Conservation (phyloP, 2,329 filamentous ascomycete species). For the Monilinia polystroma region DNA sequence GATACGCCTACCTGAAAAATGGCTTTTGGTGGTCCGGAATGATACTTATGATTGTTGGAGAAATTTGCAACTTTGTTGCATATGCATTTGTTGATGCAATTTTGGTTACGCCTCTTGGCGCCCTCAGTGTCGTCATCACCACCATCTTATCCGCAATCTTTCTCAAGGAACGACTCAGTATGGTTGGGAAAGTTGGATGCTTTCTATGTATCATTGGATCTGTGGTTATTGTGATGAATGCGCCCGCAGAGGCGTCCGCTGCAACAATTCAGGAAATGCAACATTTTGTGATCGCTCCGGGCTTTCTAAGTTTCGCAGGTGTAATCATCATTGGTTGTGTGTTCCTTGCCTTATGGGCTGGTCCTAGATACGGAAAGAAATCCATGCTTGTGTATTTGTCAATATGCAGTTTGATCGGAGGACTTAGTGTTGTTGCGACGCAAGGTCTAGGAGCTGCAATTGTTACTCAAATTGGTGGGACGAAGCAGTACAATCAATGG, state of each 20-base stretch:
- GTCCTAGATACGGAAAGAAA: slow-evolving; percentile 88
- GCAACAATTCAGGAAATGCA: slow-evolving; percentile 91
- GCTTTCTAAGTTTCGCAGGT: slow-evolving; percentile 82
- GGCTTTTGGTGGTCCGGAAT: slow-evolving; percentile 93
- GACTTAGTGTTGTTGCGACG: slow-evolving; percentile 89
- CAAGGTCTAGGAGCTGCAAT: slow-evolving; percentile 92
- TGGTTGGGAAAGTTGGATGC: slow-evolving; percentile 94
- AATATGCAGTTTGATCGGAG: slow-evolving; percentile 93
- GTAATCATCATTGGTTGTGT: slow-evolving; percentile 72
- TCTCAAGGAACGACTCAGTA: slow-evolving; percentile 89
- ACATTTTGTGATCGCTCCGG: slow-evolving; percentile 77
- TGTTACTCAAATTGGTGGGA: slow-evolving; percentile 77
- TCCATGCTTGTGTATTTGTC: slow-evolving; percentile 97
- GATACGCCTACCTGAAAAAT: slow-evolving; percentile 96
- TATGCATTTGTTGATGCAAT: slow-evolving; percentile 98
- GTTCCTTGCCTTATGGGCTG: slow-evolving; percentile 76
- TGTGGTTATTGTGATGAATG: slow-evolving; percentile 92
- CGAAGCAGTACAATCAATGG: slow-evolving; percentile 93
- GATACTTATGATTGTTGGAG: slow-evolving; percentile 94
- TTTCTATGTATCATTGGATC: slow-evolving; percentile 94
- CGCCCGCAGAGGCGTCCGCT: slow-evolving; percentile 81
- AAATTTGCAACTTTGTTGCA: slow-evolving; percentile 95
- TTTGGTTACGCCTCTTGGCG: slow-evolving; percentile 87
- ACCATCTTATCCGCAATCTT: slow-evolving; percentile 92
- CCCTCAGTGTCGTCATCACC: slow-evolving; percentile 87